Evolutionary conservation across 352 stramenopile genomes (phyloP), one percentile per base, ranked within the genome.

Genomic region (Globisporangium splendens): DNA sequence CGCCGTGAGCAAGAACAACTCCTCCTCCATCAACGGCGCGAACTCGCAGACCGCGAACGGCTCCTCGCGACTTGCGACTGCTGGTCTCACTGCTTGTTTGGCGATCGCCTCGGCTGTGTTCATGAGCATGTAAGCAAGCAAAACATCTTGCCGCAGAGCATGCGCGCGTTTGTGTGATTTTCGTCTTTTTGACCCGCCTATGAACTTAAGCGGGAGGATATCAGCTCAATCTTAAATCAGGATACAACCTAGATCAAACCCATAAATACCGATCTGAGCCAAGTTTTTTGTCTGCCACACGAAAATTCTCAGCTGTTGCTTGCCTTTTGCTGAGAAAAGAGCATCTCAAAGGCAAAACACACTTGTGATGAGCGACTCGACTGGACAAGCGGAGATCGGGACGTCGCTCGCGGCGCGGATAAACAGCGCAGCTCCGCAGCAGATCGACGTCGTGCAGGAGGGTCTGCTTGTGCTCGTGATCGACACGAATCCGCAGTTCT

Each of bases 381-480:
- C 5, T 35, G 28, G 28, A n/a, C 3, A 22, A 46, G 35, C 42
- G 51, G 51, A 59, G 59, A 22, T 59, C 35, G 54, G 51, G 28
- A 61, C 51, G 38, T 65, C 57, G 15, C 41, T 66, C 15, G 64
- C 55, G 11, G 59, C 39, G 41, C 50, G 42, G 28, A 64, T 54
- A 46, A 62, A 62, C 39, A 56, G 56, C 56, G 47, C 47, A 15
- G 11, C 39, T 1, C 56, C 33, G 24, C 56, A 62, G 47, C 56
- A 62, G 39, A 42, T 46, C 47, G 56, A 62, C 28, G 22, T 53
- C 12, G 56, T 56, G 21, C 18, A 49, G 18, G 79, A 92, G 54
- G 82, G 82, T 8, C 76, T 94, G 3, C 58, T 94, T 15, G 82
- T 94, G 62, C 63, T 92, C 14, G 78, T 94, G 56, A 62, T 94